Evolutionary conservation across 1,139 yeast genomes (phyloP).

Genomic region (Groenewaldozyma sp.): DNA sequence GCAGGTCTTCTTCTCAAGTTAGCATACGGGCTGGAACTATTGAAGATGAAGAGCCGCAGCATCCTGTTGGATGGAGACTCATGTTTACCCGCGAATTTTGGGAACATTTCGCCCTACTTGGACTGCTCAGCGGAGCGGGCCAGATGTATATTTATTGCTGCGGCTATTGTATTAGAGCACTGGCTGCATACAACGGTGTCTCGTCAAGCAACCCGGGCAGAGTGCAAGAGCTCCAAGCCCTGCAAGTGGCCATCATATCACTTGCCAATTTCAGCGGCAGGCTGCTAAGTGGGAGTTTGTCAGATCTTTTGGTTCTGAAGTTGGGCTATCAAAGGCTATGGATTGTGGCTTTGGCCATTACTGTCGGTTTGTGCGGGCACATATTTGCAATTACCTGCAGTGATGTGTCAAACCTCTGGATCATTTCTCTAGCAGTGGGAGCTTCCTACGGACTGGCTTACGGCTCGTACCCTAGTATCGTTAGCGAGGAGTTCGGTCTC

Average conservation of each 20-base stretch:
- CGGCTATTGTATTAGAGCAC: conserved; percentile 56
- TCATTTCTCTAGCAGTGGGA: conserved; percentile 52
- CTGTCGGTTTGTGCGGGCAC: conserved; percentile 30
- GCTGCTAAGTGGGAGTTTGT: conserved; percentile 51
- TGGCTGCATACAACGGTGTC: conserved; percentile 28
- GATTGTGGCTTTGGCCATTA: conserved; percentile 48
- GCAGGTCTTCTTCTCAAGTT: not conserved
- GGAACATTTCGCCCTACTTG: conserved; percentile 38
- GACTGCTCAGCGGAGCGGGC: conserved; percentile 58
- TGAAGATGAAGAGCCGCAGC: conserved; percentile 6
- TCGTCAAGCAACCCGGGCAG: conserved; percentile 10
- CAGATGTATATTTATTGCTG: conserved; percentile 66
- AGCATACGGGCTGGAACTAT: conserved; percentile 6
- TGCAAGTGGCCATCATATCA: conserved; percentile 66
- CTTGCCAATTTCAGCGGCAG: conserved; percentile 56
- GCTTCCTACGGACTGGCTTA: conserved; percentile 64
- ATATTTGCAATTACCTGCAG: conserved; percentile 21
- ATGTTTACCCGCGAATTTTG: conserved; percentile 24
- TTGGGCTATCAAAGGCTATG: conserved; percentile 53
- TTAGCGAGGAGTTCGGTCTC: conserved; percentile 66
- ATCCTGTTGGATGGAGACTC: conserved; percentile 12
- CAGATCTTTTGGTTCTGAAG: conserved; percentile 47
- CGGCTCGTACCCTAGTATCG: conserved; percentile 68
- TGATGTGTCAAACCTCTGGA: conserved; percentile 33
- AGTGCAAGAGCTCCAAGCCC: conserved; percentile 43